Conservation (phyloP, 495 filamentous ascomycete genomes). For the Extremus antarcticus region DNA sequence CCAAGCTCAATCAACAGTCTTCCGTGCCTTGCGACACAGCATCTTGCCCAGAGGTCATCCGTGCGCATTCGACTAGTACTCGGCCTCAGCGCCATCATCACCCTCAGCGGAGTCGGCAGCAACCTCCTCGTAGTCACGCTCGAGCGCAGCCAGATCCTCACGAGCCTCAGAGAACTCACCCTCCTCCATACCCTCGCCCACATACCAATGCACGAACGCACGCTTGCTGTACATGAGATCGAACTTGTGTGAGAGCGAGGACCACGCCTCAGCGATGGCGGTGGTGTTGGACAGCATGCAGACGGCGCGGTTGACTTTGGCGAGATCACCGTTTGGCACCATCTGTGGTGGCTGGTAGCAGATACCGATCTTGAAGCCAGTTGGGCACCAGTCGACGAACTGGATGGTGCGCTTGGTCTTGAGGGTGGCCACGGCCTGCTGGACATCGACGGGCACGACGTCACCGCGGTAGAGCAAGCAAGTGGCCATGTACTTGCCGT, state of each 20-base stretch:
- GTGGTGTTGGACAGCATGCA: slow-evolving; percentile 99
- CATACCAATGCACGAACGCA: slow-evolving; percentile 99
- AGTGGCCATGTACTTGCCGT: slow-evolving; percentile 99
- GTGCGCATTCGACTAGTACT: slow-evolving; percentile 60
- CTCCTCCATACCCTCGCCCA: slow-evolving; percentile 99
- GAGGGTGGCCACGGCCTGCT: slow-evolving; percentile 80
- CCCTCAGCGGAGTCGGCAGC: slow-evolving; percentile 89
- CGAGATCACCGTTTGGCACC: slow-evolving; percentile 92
- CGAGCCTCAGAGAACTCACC: slow-evolving; percentile 98
- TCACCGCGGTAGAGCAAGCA: slow-evolving; percentile 97
- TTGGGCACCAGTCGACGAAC: slow-evolving; percentile 99
- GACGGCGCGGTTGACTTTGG: slow-evolving; percentile 93
- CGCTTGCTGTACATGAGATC: slow-evolving; percentile 99
- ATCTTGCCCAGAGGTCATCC: not conserved
- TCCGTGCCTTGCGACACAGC: not conserved
- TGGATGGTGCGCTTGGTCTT: slow-evolving; percentile 99
- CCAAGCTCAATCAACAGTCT: slow-evolving; percentile 1
- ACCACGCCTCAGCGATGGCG: slow-evolving; percentile 97
- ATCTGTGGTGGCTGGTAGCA: slow-evolving; percentile 95
- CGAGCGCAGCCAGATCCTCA: slow-evolving; percentile 93
- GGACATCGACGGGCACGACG: slow-evolving; percentile 90
- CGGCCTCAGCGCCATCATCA: slow-evolving; percentile 79
- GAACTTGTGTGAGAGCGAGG: slow-evolving; percentile 94
- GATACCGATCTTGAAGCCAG: slow-evolving; percentile 99
- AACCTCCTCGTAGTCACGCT: slow-evolving; percentile 99